These are phyloP conservation scores for Lachnellula willkommii DNA, from an alignment of 2,329 filamentous ascomycete genomes.

Conservation along the genomic window DNA sequence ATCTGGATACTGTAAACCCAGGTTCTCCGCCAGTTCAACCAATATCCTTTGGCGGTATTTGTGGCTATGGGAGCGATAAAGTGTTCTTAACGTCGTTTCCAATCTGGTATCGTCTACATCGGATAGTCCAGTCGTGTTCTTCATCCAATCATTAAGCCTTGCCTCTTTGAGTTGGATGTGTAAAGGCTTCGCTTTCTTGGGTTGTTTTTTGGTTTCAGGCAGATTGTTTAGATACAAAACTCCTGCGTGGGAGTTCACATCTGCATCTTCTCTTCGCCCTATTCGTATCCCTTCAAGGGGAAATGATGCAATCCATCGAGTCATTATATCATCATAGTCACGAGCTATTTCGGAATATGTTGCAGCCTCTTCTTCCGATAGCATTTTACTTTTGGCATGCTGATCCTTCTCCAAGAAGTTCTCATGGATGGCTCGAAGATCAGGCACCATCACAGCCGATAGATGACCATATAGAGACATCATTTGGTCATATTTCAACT, in stretches of 20 bases:
- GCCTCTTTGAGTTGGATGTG: too few species aligned
- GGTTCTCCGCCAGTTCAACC: too few species aligned
- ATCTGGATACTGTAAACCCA: too few species aligned
- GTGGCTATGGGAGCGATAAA: too few species aligned
- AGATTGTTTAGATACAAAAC: not conserved
- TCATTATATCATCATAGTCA: not conserved
- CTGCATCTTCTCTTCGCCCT: too few species aligned
- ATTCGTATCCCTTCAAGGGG: not conserved
- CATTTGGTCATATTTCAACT: not conserved
- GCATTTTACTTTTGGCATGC: not conserved
- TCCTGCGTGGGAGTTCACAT: not conserved
- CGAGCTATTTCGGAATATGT: not conserved
- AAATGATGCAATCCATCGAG: not conserved
- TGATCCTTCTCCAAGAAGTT: slow-evolving; percentile 1
- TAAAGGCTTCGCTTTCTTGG: too few species aligned
- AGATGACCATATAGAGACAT: not conserved
- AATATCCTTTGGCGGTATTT: too few species aligned
- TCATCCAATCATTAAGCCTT: too few species aligned
- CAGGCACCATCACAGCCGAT: slow-evolving; percentile 2
- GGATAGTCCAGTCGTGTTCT: too few species aligned
- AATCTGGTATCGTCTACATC: too few species aligned
- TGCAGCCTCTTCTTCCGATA: not conserved
- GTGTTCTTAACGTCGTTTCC: too few species aligned
- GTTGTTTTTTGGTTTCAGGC: too few species aligned
- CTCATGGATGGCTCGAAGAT: not conserved